These are phyloP conservation scores for Camelina neglecta DNA, from an alignment of 345 rosid genomes.

Conservation along the genomic window DNA sequence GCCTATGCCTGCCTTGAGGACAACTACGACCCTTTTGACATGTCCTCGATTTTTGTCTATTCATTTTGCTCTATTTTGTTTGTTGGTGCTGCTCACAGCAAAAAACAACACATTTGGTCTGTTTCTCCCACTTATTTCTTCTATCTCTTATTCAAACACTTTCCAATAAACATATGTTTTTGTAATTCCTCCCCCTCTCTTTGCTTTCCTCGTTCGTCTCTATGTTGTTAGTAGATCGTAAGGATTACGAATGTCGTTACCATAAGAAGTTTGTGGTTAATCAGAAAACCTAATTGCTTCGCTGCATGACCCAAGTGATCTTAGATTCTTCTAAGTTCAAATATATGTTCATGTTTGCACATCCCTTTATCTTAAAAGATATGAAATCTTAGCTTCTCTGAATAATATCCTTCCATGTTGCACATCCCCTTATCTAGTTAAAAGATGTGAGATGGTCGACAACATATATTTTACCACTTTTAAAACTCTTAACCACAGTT, in stretches of 20 bases:
- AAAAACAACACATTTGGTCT: conserved; percentile 11
- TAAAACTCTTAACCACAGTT: neutral
- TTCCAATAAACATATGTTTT: conserved; percentile 18
- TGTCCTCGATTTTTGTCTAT: conserved; percentile 44
- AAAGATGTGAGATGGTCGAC: neutral
- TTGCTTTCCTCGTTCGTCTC: neutral
- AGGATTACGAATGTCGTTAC: neutral
- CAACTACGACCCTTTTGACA: conserved; percentile 22
- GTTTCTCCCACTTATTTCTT: conserved; percentile 25
- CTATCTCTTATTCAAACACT: neutral
- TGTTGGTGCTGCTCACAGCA: conserved; percentile 27
- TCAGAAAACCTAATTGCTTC: neutral
- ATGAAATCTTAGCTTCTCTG: too few species aligned
- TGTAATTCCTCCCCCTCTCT: neutral
- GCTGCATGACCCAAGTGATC: neutral
- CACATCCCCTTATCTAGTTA: neutral
- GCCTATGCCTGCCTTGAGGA: conserved; percentile 38
- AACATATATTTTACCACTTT: neutral
- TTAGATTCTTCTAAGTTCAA: neutral
- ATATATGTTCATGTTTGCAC: neutral
- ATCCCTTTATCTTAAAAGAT: neutral
- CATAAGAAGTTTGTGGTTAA: neutral
- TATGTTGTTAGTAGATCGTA: neutral
- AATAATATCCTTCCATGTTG: neutral
- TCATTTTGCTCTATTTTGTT: conserved; percentile 38